A percentile compares a stretch with the other conserved stretches of the same genome.
phyloP scores from a whole-genome alignment of 345 rosid genomes.

The Boechera retrofracta region DNA sequence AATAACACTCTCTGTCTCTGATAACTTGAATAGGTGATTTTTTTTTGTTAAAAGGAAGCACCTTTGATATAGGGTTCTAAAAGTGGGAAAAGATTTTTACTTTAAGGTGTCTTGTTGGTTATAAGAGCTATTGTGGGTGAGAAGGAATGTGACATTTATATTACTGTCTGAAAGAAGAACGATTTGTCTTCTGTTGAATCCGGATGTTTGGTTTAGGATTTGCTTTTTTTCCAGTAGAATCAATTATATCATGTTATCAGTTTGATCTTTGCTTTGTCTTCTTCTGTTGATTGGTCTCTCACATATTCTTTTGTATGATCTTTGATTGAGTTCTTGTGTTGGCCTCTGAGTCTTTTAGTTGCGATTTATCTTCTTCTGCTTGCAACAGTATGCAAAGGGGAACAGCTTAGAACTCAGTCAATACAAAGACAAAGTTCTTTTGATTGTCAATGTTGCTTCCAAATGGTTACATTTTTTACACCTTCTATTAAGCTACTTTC shows the following conservation, averaged over 20 bases:
- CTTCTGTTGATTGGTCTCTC: conserved; percentile 3
- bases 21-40: neutral
- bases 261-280: conserved; percentile 9
- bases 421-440: conserved; percentile 89
- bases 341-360: neutral
- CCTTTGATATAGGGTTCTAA: conserved; percentile 20
- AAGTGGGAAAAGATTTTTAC: neutral
- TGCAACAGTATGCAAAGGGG: conserved; percentile 74
- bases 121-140: neutral
- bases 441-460: conserved; percentile 96
- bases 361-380: conserved; percentile 4
- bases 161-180: neutral
- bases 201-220: neutral
- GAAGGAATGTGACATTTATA: neutral
- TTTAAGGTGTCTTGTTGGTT: neutral
- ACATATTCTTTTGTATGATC: neutral
- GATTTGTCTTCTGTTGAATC: neutral
- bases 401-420: conserved; percentile 71
- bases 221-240: neutral
- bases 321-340: conserved; percentile 16
- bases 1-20: neutral
- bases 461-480: conserved; percentile 58
- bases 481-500: neutral
- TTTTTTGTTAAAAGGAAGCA: neutral
- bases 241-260: conserved; percentile 40